Conservation (phyloP, 176 grass and related monocot species). For the Hsuehochloa calcarea region DNA sequence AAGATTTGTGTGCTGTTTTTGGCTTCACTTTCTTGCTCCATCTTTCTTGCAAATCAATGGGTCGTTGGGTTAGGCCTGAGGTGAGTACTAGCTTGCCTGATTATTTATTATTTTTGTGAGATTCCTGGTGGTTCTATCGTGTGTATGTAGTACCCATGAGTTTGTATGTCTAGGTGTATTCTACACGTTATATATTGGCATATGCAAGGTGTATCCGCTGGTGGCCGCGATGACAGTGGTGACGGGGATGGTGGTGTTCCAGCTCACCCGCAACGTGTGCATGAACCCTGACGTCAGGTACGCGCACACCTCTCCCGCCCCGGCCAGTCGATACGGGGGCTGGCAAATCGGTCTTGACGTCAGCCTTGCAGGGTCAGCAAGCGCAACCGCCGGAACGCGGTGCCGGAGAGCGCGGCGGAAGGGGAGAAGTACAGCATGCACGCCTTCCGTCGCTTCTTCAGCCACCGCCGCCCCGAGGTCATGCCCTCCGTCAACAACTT, state of each 20-base stretch:
- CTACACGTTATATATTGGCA: neutral
- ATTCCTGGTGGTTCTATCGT: neutral
- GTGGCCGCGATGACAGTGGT: constrained; percentile 14
- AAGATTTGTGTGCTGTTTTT: neutral
- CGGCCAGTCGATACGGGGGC: too few species aligned
- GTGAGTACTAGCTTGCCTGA: neutral
- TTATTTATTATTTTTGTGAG: neutral
- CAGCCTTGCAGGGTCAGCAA: constrained; percentile 16
- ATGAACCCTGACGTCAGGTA: constrained; percentile 35
- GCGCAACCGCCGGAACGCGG: neutral
- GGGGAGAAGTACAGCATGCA: constrained; percentile 25
- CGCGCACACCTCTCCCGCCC: too few species aligned
- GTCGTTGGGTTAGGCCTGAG: constrained; percentile 26
- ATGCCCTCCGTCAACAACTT: constrained; percentile 1
- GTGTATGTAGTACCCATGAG: neutral
- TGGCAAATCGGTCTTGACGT: neutral
- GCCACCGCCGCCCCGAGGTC: constrained; percentile 1
- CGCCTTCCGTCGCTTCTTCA: constrained; percentile 6
- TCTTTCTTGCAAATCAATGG: neutral
- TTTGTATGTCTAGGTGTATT: neutral
- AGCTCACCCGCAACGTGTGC: neutral
- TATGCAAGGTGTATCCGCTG: constrained; percentile 24
- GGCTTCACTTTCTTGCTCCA: too few species aligned
- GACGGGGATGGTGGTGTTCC: constrained; percentile 4
- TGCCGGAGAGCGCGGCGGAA: constrained; percentile 24